phyloP scores from a whole-genome alignment of 176 grass and related monocot genomes.

The Cymbopogon citratus region DNA sequence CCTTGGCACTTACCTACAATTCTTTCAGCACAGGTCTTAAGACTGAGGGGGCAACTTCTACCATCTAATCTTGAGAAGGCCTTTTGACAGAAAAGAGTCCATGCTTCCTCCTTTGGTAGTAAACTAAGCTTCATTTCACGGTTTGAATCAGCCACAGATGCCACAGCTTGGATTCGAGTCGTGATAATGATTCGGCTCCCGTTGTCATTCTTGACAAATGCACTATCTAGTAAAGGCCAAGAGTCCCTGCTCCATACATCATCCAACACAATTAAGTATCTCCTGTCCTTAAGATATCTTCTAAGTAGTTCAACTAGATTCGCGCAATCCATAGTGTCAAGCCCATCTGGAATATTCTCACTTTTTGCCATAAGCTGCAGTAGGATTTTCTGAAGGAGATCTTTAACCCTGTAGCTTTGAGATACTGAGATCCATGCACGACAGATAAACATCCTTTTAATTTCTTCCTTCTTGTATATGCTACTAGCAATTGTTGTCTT shows the following conservation, averaged over 20 bases:
- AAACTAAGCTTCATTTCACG: slow-evolving; percentile 20
- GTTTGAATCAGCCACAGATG: slow-evolving; percentile 3
- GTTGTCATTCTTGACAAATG: slow-evolving; percentile 22
- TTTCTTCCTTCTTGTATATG: slow-evolving; percentile 32
- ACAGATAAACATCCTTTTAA: slow-evolving; percentile 34
- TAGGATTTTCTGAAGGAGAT: slow-evolving; percentile 39
- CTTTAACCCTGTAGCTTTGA: slow-evolving; percentile 32
- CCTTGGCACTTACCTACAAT: slow-evolving; percentile 42
- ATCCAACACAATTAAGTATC: slow-evolving; percentile 40
- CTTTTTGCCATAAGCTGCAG: slow-evolving; percentile 20
- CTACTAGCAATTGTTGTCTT: slow-evolving; percentile 38
- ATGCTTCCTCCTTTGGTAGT: slow-evolving; percentile 29
- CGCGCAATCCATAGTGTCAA: slow-evolving; percentile 23
- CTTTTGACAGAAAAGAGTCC: slow-evolving; percentile 32
- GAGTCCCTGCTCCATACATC: slow-evolving; percentile 45
- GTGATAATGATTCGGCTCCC: slow-evolving; percentile 32
- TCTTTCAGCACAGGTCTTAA: slow-evolving; percentile 2
- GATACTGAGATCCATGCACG: slow-evolving; percentile 40
- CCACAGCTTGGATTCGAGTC: slow-evolving; percentile 36
- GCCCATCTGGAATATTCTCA: background rate
- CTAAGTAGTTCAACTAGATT: slow-evolving; percentile 22
- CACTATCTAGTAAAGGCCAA: slow-evolving; percentile 21
- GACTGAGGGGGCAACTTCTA: slow-evolving; percentile 24
- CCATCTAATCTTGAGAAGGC: slow-evolving; percentile 19
- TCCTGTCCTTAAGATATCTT: slow-evolving; percentile 28